Conservation (phyloP, 768 basidiomycete genomes). For the Strobilomyces confusus region DNA sequence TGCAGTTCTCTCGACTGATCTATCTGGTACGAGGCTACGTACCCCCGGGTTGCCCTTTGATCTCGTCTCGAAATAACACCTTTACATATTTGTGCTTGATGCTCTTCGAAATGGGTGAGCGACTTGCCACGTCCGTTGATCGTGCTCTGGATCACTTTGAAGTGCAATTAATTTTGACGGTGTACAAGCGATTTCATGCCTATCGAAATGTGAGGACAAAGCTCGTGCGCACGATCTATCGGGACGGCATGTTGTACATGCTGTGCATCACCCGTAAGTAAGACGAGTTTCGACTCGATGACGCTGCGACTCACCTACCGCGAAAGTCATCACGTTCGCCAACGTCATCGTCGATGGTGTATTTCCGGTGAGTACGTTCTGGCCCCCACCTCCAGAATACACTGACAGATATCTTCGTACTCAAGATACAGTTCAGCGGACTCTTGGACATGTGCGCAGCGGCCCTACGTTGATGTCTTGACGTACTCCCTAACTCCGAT, state of each 20-base stretch:
- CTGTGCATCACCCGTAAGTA: conserved; percentile 17
- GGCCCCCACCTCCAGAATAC: too few species aligned
- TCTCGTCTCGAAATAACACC: not conserved
- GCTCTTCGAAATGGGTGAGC: conserved; percentile 9
- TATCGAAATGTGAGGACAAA: not conserved
- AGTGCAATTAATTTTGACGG: conserved; percentile 12
- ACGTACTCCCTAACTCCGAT: too few species aligned
- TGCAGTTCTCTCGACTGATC: not conserved
- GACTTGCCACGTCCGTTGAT: not conserved
- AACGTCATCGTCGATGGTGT: too few species aligned
- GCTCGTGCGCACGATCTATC: conserved; percentile 10
- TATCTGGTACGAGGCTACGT: not conserved
- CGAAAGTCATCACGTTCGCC: conserved; percentile 7
- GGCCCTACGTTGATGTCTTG: too few species aligned
- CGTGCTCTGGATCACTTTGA: not conserved
- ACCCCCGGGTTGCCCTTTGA: not conserved
- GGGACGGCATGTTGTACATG: conserved; percentile 17
- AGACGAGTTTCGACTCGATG: not conserved
- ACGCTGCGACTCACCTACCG: not conserved
- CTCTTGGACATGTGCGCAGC: too few species aligned
- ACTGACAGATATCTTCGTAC: too few species aligned
- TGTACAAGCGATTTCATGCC: conserved; percentile 1
- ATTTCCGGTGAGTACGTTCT: too few species aligned
- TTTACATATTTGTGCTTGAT: conserved; percentile 9
- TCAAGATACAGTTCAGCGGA: too few species aligned